These are phyloP conservation scores for Fusarium torulosum DNA, from an alignment of 2,329 filamentous ascomycete genomes.

Conservation along the genomic window DNA sequence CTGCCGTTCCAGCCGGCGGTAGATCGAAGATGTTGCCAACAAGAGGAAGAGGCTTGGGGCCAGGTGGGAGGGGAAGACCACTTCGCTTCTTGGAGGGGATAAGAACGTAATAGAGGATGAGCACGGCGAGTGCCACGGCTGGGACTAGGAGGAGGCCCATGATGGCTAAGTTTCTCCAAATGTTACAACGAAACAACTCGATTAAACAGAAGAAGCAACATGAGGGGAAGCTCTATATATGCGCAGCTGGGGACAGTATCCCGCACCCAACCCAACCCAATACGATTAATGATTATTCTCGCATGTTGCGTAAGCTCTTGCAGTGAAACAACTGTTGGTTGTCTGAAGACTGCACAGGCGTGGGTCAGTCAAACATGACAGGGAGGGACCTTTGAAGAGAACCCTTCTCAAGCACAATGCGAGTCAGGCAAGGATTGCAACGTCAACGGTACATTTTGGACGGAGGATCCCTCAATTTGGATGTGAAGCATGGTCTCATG, in stretches of 20 bases:
- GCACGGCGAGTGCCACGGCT: conserved; percentile 18
- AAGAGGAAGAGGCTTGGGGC: conserved; percentile 61
- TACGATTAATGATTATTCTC: background rate
- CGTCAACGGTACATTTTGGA: conserved; percentile 8
- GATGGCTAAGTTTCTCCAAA: background rate
- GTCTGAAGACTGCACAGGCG: background rate
- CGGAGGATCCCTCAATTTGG: conserved; percentile 21
- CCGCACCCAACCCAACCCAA: background rate
- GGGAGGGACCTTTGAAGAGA: conserved; percentile 4
- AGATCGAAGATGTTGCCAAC: conserved; percentile 65
- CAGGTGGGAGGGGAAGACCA: conserved; percentile 56
- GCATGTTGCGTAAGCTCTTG: conserved; percentile 17
- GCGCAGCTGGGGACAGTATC: background rate
- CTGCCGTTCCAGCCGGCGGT: conserved; percentile 53
- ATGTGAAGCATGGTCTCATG: conserved; percentile 1
- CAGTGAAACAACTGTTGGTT: conserved; percentile 21
- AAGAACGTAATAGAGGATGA: conserved; percentile 29
- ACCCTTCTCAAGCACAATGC: conserved; percentile 15
- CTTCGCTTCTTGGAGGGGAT: conserved; percentile 11
- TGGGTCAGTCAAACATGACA: conserved; percentile 4
- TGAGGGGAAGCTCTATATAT: conserved; percentile 22
- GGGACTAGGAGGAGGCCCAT: conserved; percentile 28
- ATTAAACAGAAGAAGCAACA: background rate
- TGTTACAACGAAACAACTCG: background rate
- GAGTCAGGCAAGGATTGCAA: conserved; percentile 23